These are phyloP conservation scores for Botrytis pseudocinerea DNA, from an alignment of 2,329 filamentous ascomycete species.

Conservation along the genomic window DNA sequence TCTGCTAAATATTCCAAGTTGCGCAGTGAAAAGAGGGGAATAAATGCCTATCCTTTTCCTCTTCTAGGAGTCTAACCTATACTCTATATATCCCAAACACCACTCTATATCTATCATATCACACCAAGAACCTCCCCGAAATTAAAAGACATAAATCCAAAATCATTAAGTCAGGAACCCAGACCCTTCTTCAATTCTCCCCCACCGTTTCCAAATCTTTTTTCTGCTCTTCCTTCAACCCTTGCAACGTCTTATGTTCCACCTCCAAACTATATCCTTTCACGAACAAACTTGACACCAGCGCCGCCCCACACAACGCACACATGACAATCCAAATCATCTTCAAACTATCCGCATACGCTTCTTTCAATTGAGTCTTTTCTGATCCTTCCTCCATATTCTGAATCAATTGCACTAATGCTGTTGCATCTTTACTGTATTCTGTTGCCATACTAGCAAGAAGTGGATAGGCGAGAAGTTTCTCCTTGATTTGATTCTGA, in stretches of 20 bases:
- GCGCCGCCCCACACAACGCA: constrained; percentile 51
- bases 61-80: background rate
- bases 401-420: constrained; percentile 36
- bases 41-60: too few relatives aligned
- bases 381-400: constrained; percentile 38
- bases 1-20: background rate
- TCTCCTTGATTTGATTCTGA: constrained; percentile 55
- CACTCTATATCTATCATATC: background rate
- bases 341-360: constrained; percentile 55
- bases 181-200: background rate
- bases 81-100: background rate
- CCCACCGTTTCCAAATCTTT: constrained; percentile 22
- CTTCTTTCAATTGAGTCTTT: constrained; percentile 50
- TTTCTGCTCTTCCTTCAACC: constrained; percentile 45
- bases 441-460: constrained; percentile 33
- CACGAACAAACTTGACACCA: constrained; percentile 51
- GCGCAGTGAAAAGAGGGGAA: background rate
- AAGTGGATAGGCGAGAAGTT: constrained; percentile 32
- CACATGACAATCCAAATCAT: constrained; percentile 59
- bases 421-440: constrained; percentile 39
- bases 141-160: background rate
- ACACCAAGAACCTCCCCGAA: background rate
- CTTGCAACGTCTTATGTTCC: constrained; percentile 50
- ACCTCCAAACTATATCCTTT: constrained; percentile 51
- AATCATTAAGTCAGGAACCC: background rate